Evolutionary conservation across 106 monocot species (phyloP).

Genomic region (Phalaenopsis aphrodite): DNA sequence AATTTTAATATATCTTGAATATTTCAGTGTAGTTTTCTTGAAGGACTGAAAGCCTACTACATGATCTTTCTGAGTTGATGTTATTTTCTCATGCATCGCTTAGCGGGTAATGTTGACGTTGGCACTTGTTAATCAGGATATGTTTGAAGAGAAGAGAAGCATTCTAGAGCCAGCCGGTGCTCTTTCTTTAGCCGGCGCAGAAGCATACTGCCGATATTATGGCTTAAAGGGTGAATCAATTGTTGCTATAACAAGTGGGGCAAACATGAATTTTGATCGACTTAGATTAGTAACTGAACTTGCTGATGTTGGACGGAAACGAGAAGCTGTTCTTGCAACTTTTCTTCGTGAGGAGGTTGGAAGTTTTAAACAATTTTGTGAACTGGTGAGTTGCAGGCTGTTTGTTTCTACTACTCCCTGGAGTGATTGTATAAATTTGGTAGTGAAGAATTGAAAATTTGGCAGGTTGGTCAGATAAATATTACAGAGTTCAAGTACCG

Average conservation of each 20-base stretch:
- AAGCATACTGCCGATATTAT: constrained; percentile 99
- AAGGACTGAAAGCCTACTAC: background rate
- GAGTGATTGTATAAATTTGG: background rate
- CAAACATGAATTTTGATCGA: constrained; percentile 98
- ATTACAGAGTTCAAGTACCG: constrained; percentile 99
- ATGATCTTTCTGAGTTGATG: background rate
- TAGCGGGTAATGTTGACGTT: background rate
- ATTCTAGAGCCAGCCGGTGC: constrained; percentile 98
- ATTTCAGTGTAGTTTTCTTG: too few relatives aligned
- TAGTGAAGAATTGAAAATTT: background rate
- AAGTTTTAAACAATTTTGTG: constrained; percentile 72
- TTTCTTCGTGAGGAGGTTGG: constrained; percentile 67
- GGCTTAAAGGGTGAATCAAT: constrained; percentile 68
- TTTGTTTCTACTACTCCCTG: background rate
- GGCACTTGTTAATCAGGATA: constrained; percentile 44
- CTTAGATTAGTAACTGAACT: constrained; percentile 94
- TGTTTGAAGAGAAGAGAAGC: constrained; percentile 99
- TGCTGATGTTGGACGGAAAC: constrained; percentile 96
- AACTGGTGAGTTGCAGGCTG: constrained; percentile 35
- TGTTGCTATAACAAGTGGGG: constrained; percentile 92
- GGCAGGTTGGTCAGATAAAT: constrained; percentile 84
- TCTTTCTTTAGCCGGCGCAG: constrained; percentile 85
- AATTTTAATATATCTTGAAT: too few relatives aligned
- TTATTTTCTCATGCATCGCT: background rate
- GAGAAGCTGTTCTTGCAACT: constrained; percentile 93